These are phyloP conservation scores for Cinchona pubescens DNA, from an alignment of 257 asterid species.

Conservation along the genomic window DNA sequence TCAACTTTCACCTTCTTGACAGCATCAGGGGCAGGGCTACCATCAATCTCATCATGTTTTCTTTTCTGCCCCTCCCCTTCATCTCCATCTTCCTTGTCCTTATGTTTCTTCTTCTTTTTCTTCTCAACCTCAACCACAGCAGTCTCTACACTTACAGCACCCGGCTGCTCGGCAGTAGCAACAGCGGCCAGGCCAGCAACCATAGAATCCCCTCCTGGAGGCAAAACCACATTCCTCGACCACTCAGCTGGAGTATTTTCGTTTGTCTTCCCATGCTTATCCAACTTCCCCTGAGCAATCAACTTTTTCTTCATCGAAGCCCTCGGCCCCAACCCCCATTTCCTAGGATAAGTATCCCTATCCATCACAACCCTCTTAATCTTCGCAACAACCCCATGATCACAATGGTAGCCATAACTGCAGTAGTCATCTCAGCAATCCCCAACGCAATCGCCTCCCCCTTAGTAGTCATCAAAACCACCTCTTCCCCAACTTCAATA, in stretches of 20 bases:
- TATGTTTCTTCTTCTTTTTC: conserved; percentile 56
- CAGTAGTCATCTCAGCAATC: conserved; percentile 94
- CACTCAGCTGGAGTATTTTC: conserved; percentile 78
- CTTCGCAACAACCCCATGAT: conserved; percentile 91
- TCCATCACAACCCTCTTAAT: conserved; percentile 99
- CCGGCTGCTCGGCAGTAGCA: conserved; percentile 24
- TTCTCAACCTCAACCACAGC: conserved; percentile 38
- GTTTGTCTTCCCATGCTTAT: conserved; percentile 77
- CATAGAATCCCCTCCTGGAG: conserved; percentile 66
- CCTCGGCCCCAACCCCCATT: conserved; percentile 96
- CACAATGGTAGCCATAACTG: conserved; percentile 94
- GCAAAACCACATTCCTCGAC: conserved; percentile 73
- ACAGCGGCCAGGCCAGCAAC: conserved; percentile 73
- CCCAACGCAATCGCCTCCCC: conserved; percentile 94
- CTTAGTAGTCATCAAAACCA: conserved; percentile 86
- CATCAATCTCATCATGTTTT: conserved; percentile 47
- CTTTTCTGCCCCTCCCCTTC: conserved; percentile 58
- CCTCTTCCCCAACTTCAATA: conserved; percentile 76
- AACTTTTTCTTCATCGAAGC: conserved; percentile 91
- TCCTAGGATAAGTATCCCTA: conserved; percentile 94
- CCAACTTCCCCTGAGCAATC: conserved; percentile 83
- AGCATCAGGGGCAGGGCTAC: conserved; percentile 43
- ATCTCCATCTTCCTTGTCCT: conserved; percentile 35
- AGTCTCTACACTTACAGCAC: conserved; percentile 31
- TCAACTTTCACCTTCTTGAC: conserved; percentile 56